phyloP scores from a whole-genome alignment of 2,329 filamentous ascomycete genomes.

The Colletotrichum trifolii region DNA sequence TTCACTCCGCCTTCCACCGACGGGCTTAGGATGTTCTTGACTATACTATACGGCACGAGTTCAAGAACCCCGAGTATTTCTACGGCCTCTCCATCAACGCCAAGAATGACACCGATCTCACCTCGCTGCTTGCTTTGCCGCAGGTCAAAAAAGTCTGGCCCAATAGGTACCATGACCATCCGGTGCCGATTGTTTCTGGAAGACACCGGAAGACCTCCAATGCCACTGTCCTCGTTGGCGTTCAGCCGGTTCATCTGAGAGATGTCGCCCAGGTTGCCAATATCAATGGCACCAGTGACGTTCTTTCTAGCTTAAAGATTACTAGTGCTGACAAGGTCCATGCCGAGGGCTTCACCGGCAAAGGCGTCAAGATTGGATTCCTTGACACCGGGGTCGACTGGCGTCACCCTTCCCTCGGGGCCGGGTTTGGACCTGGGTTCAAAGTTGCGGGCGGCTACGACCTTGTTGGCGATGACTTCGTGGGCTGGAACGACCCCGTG shows the following conservation, averaged over 20 bases:
- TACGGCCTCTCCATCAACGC: conserved; percentile 37
- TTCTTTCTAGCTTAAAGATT: conserved; percentile 26
- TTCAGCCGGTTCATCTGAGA: conserved; percentile 5
- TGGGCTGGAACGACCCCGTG: conserved; percentile 41
- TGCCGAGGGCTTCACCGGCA: conserved; percentile 48
- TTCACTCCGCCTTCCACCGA: conserved; percentile 26
- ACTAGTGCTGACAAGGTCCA: conserved; percentile 54
- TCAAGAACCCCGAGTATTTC: conserved; percentile 36
- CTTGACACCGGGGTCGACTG: conserved; percentile 55
- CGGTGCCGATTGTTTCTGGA: conserved; percentile 20
- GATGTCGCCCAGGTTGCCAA: conserved; percentile 14
- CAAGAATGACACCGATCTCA: conserved; percentile 23
- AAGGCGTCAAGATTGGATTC: conserved; percentile 51
- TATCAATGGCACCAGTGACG: conserved; percentile 28
- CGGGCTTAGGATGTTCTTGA: conserved; percentile 27
- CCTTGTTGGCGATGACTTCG: conserved; percentile 44
- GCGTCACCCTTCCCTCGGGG: conserved; percentile 42
- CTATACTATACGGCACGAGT: conserved; percentile 31
- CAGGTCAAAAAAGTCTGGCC: conserved; percentile 37
- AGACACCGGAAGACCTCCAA: conserved; percentile 6
- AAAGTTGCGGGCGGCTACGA: conserved; percentile 41
- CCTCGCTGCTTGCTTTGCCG: conserved; percentile 22
- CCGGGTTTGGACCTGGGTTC: conserved; percentile 32
- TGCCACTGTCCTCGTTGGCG: conserved; percentile 2
- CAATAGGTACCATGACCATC: conserved; percentile 32